Conservation (phyloP, 768 basidiomycete genomes). For the Mycena epipterygia region DNA sequence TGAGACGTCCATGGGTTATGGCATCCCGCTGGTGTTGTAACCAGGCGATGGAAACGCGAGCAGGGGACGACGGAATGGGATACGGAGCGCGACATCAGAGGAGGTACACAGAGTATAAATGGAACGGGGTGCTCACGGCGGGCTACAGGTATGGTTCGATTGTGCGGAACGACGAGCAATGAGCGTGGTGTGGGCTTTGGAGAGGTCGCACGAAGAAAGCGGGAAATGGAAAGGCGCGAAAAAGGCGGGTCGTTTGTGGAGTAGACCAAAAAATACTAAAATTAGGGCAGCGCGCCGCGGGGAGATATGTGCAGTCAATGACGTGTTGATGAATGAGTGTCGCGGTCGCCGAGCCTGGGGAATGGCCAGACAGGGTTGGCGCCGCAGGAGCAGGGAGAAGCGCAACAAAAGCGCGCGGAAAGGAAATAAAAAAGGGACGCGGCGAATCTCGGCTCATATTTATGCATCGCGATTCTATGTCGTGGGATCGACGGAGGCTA, state of each 20-base stretch:
- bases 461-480: conserved; percentile 10
- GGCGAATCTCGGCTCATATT: conserved; percentile 18
- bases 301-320: background rate
- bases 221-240: background rate
- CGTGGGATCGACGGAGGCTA: conserved; percentile 25
- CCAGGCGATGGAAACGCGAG: background rate
- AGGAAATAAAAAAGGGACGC: background rate
- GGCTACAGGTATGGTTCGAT: background rate
- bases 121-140: conserved; percentile 4
- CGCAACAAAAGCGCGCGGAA: background rate
- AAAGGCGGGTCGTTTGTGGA: background rate
- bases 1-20: conserved; percentile 65
- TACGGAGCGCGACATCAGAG: background rate
- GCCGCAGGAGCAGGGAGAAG: background rate
- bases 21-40: conserved; percentile 11
- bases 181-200: background rate
- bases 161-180: background rate
- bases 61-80: background rate
- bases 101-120: background rate
- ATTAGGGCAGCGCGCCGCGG: background rate
- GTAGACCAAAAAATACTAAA: background rate
- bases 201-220: background rate
- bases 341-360: background rate
- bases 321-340: conserved; percentile 8
- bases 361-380: background rate